phyloP scores from a whole-genome alignment of 352 stramenopile species.

The Globisporangium parvum region DNA sequence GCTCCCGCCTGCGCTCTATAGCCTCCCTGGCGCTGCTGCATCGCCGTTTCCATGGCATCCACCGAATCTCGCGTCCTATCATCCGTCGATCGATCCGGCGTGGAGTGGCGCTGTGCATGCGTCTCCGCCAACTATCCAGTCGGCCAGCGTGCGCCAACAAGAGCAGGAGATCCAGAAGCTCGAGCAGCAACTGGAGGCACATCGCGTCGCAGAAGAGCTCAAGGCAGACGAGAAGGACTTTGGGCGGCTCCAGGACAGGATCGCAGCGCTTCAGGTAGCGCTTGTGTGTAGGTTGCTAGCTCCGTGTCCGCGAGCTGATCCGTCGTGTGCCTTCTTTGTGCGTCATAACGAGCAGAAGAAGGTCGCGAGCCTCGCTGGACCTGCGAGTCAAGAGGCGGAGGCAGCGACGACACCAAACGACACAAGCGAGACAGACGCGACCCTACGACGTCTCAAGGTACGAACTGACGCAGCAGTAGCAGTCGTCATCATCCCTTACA shows the following conservation, averaged over 20 bases:
- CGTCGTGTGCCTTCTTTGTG: too few relatives aligned
- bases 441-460: constrained; percentile 39
- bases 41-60: constrained; percentile 1
- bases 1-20: not conserved
- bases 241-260: constrained; percentile 9
- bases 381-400: constrained; percentile 12
- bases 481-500: not conserved
- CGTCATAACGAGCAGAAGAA: not conserved
- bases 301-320: not conserved
- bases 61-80: not conserved
- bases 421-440: constrained; percentile 16
- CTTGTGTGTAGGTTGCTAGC: too few relatives aligned
- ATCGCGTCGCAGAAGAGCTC: constrained; percentile 4
- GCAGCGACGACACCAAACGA: not conserved
- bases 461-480: not conserved
- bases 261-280: constrained; percentile 7
- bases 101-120: not conserved
- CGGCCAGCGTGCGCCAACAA: constrained; percentile 5
- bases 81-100: not conserved
- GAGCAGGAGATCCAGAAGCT: constrained; percentile 14
- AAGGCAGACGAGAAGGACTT: constrained; percentile 12
- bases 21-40: not conserved
- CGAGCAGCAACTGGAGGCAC: constrained; percentile 12
- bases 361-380: constrained; percentile 2
- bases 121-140: not conserved